Base-by-base conservation (phyloP, 1,284 basidiomycete species). In the Takashimella koratensis region DNA sequence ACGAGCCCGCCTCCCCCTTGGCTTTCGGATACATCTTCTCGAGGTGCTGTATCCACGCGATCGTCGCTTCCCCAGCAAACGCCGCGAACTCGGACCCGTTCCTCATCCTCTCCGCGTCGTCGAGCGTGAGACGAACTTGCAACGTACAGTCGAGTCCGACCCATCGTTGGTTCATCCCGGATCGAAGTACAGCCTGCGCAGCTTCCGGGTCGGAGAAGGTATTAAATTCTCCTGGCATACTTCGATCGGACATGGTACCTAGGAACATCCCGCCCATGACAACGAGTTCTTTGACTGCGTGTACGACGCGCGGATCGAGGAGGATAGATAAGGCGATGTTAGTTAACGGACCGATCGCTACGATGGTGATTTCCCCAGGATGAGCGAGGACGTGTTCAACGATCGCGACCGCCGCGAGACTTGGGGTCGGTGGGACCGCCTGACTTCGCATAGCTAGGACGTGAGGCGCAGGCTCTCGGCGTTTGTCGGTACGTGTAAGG, bases 161-260 rank as follows among this genome's bases (percentile, higher is more conserved):
- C 54, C 52, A 43, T 26, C 47, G 39, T 26, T 49, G 52, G 3
- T 13, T 11, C 10, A 48, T 44, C 13, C 52, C 5, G 51, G 49
- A 19, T 12, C 12, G 44, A 63, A 54, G 23, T n/a, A 63, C 54
- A 2, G 52, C 39, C 13, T 45, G 21, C 3, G 61, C 61, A 1
- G 61, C 61, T 46, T 63, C 61, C 10, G 60, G 60, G 45, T 62
- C 60, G 53, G 52, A 50, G 42, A 40, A 44, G 23, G 57, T 54
- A 58, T 62, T 62, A 51, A 62, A 62, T 42, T 62, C 60, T 16
- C 60, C 60, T n/a, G n/a, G n/a, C n/a, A n/a, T n/a, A n/a, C n/a
- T n/a, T n/a, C n/a, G n/a, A n/a, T n/a, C n/a, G n/a, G n/a, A n/a
- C n/a, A n/a, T n/a, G n/a, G n/a, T n/a, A 8, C 49, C 36, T 4